A percentile compares a stretch with the other conserved stretches of the same genome.
Conservation (phyloP, 2,329 filamentous ascomycete genomes). For the Pseudogymnoascus sp. region DNA sequence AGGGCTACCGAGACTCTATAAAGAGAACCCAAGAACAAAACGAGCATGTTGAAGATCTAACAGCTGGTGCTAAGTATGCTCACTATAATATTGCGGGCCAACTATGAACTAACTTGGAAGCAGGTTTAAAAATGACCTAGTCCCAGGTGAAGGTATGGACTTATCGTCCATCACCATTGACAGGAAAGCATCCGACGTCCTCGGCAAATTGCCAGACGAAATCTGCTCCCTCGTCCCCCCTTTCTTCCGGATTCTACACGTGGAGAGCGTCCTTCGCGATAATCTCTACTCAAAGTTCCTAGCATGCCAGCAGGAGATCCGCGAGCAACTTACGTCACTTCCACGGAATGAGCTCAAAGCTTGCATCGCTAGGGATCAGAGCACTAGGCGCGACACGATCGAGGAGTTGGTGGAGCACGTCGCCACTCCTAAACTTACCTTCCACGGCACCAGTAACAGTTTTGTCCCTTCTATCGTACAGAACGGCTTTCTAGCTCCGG, state of each 20-base stretch:
- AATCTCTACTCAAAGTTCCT: constrained; percentile 29
- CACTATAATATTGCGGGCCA: background rate
- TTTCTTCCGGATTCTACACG: constrained; percentile 31
- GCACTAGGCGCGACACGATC: constrained; percentile 15
- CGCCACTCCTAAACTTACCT: constrained; percentile 31
- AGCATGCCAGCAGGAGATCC: constrained; percentile 23
- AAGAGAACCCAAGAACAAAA: background rate
- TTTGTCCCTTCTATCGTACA: constrained; percentile 36
- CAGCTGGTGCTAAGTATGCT: background rate
- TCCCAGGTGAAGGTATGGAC: constrained; percentile 15
- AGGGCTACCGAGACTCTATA: constrained; percentile 13
- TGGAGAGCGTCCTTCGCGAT: constrained; percentile 32
- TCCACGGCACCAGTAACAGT: constrained; percentile 33
- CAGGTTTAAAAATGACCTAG: constrained; percentile 11
- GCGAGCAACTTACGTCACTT: constrained; percentile 18
- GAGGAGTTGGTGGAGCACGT: constrained; percentile 33
- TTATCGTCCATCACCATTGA: constrained; percentile 16
- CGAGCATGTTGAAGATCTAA: background rate
- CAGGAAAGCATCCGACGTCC: constrained; percentile 26
- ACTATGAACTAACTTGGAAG: background rate
- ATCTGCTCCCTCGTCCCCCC: constrained; percentile 28
- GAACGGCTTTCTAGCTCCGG: constrained; percentile 36
- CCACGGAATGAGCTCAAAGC: constrained; percentile 13
- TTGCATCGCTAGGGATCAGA: constrained; percentile 13
- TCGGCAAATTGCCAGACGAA: constrained; percentile 28